A percentile compares a stretch with the other conserved stretches of the same genome.
Conservation (phyloP, 208 protist species). For the Trypanosoma congolense region DNA sequence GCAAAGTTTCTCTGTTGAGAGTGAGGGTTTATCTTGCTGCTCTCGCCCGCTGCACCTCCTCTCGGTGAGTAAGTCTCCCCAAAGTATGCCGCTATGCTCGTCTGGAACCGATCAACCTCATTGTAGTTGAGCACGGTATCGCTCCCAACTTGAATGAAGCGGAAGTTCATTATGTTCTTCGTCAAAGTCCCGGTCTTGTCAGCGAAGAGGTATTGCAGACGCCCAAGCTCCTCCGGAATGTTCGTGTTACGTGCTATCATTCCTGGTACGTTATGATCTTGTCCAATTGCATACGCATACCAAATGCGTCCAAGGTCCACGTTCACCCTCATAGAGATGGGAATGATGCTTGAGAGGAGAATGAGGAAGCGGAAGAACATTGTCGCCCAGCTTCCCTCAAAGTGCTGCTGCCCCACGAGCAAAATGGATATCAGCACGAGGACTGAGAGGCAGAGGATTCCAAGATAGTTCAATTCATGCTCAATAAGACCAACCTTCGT, state of each 20-base stretch:
- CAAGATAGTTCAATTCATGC: slow-evolving; percentile 93
- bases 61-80: slow-evolving; percentile 19
- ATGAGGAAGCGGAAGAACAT: slow-evolving; percentile 94
- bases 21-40: not conserved
- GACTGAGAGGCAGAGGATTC: slow-evolving; percentile 86
- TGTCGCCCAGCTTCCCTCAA: slow-evolving; percentile 82
- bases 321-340: slow-evolving; percentile 96
- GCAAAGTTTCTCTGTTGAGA: slow-evolving; percentile 12
- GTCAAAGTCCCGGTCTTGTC: slow-evolving; percentile 99
- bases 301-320: slow-evolving; percentile 97
- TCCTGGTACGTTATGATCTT: slow-evolving; percentile 78
- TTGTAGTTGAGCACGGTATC: slow-evolving; percentile 50
- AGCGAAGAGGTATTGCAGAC: slow-evolving; percentile 95
- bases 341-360: slow-evolving; percentile 98
- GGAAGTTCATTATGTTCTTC: slow-evolving; percentile 94
- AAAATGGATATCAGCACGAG: slow-evolving; percentile 58
- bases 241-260: slow-evolving; percentile 93
- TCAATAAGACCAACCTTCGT: slow-evolving; percentile 94
- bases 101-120: slow-evolving; percentile 40
- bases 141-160: slow-evolving; percentile 40
- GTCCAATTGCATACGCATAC: slow-evolving; percentile 92
- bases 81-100: slow-evolving; percentile 34
- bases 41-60: not conserved
- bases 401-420: slow-evolving; percentile 57
- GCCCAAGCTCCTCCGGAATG: slow-evolving; percentile 98